Conservation (phyloP, 2,329 filamentous ascomycete genomes). For the Pestalotiopsis sp. region DNA sequence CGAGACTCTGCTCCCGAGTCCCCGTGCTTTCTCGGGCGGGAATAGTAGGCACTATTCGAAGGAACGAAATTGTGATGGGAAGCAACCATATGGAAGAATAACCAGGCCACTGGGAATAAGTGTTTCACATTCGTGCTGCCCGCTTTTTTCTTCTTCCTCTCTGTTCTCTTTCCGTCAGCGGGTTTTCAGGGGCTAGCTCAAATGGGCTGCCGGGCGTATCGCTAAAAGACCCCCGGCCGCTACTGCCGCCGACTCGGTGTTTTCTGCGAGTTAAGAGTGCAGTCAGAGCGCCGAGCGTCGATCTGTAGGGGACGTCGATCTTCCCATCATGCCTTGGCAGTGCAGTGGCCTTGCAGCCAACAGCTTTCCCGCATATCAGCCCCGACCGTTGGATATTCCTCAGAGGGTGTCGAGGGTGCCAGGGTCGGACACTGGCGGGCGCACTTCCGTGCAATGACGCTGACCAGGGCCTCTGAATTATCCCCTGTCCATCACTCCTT, state of each 20-base stretch:
- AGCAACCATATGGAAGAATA: no score
- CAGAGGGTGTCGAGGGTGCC: not conserved
- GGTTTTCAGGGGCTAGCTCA: not conserved
- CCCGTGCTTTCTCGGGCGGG: not conserved
- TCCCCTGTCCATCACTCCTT: conserved; percentile 3
- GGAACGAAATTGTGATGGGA: not conserved
- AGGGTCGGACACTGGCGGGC: not conserved
- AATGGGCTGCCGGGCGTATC: not conserved
- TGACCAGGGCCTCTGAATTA: not conserved
- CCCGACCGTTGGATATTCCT: not conserved
- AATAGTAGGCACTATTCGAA: not conserved
- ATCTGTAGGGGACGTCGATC: not conserved
- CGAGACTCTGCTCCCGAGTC: not conserved
- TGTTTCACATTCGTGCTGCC: conserved; percentile 5
- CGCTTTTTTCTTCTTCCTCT: not conserved
- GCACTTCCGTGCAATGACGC: not conserved
- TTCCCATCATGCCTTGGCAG: not conserved
- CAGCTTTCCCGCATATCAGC: not conserved
- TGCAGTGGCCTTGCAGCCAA: not conserved
- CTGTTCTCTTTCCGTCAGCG: not conserved
- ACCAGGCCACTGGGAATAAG: not conserved
- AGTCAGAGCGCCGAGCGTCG: not conserved
- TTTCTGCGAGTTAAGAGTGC: not conserved
- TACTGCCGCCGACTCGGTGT: not conserved
- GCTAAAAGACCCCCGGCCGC: not conserved